Percentiles rank a stretch among this genome's conserved stretches.
phyloP scores from a whole-genome alignment of 2,329 filamentous ascomycete species.

The Podosphaera fusca region DNA sequence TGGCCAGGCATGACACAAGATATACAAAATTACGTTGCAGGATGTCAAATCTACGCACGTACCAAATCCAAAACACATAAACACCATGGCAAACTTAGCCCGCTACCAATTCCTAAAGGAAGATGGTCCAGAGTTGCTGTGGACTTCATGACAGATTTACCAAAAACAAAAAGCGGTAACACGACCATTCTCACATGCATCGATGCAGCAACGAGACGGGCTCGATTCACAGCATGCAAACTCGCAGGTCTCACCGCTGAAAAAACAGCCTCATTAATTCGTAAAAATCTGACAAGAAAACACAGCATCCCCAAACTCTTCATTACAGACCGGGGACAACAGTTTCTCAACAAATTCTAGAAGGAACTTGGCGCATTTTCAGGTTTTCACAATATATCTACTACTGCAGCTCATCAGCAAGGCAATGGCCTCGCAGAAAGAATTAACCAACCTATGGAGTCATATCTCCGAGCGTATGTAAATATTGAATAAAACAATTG shows the following conservation, averaged over 20 bases:
- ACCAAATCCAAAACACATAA: not conserved
- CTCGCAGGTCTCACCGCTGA: not conserved
- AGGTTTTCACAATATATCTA: not conserved
- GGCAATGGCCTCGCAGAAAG: too few species aligned
- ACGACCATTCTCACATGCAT: not conserved
- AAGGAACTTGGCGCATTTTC: not conserved
- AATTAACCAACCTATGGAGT: too few species aligned
- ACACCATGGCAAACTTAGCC: not conserved
- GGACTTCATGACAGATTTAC: not conserved
- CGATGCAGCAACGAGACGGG: not conserved
- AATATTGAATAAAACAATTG: too few species aligned
- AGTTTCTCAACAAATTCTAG: not conserved
- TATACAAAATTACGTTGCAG: too few species aligned
- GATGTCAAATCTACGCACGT: not conserved
- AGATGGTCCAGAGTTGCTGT: not conserved
- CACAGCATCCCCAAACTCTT: constrained; percentile 1
- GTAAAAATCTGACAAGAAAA: not conserved
- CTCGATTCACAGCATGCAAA: not conserved
- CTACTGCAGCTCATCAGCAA: not conserved
- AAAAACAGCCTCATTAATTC: not conserved
- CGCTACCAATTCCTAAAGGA: not conserved
- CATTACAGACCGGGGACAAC: not conserved
- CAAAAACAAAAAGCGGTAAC: not conserved
- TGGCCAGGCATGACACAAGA: too few species aligned
- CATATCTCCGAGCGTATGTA: too few species aligned